Evolutionary conservation across 768 basidiomycete genomes (phyloP), one percentile per base, ranked within the genome.

Genomic region (Tubosaeta brunneosetosa): DNA sequence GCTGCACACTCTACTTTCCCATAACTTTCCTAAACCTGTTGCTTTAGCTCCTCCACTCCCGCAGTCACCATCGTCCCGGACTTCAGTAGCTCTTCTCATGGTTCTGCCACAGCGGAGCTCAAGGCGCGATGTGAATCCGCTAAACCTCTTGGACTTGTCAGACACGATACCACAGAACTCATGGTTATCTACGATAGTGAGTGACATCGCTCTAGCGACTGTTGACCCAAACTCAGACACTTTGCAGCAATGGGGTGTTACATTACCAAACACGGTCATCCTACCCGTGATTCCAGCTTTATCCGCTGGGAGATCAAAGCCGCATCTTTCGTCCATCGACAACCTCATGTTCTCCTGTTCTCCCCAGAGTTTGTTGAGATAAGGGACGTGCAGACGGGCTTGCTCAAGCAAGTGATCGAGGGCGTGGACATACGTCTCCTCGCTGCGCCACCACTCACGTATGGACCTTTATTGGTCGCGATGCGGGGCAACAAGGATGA

Each of bases 391-490:
- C 68, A 73, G 13, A 85, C 84, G 1, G 84, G 87, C 4, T 68
- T 79, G 47, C 80, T 93, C 17, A 80, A 84, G n/a, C 91, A 93
- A 68, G 86, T 91, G n/a, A 82, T 92, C 41, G 86, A 89, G 61
- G 89, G 77, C 1, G 59, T 61, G 11, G 86, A 90, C 59, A 78
- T 92, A 34, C 81, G 87, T 25, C 74, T 89, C 27, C 67, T 89
- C 44, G 76, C 86, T 63, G 62, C 60, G 37, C 67, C 73, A 40
- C 58, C 65, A 3, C 54, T 55, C 33, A 40, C 46, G 12, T 60
- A 59, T 14, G 78, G 79, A 47, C 73, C 80, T 6, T 73, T 88
- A 22, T 63, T 91, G 42, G 72, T 85, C 4, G 86, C 77, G 12
- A 85, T 85, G 84, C 76, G 73, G 37, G 87, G 87, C 10, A 63